Evolutionary conservation across 129 eudicot genomes (phyloP).

Genomic region (Helichrysum umbraculigerum): DNA sequence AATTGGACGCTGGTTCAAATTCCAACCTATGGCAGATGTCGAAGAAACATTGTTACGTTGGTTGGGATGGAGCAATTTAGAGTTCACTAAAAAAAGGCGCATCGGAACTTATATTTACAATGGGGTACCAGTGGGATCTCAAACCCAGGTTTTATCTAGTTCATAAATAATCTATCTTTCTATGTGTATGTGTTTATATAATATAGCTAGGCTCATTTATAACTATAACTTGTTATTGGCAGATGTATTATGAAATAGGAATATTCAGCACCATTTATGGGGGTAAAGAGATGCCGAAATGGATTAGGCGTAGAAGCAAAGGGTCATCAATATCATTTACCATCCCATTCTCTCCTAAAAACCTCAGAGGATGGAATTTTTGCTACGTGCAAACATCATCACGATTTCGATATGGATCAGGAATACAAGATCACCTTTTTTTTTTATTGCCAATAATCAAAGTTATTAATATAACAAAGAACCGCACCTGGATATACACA

Average conservation of each 20-base stretch:
- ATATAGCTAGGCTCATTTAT: no score
- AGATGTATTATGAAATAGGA: slow-evolving; percentile 20
- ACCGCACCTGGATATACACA: background rate
- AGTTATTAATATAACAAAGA: slow-evolving; percentile 9
- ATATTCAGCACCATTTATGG: slow-evolving; percentile 16
- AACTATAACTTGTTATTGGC: background rate
- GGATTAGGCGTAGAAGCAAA: background rate
- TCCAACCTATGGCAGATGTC: slow-evolving; percentile 16
- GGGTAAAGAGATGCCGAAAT: background rate
- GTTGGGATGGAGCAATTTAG: background rate
- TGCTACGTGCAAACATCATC: background rate
- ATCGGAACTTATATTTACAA: background rate
- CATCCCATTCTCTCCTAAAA: slow-evolving; percentile 5
- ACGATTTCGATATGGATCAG: no score
- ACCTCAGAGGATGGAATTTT: slow-evolving; percentile 8
- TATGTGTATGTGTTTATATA: background rate
- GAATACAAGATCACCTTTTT: no score
- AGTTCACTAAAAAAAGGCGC: background rate
- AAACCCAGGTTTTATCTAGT: background rate
- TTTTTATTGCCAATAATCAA: background rate
- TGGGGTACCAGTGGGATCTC: background rate
- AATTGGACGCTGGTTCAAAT: slow-evolving; percentile 14
- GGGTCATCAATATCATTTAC: slow-evolving; percentile 12
- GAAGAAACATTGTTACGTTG: background rate
- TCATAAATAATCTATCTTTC: no score